Base-by-base conservation (phyloP, 129 eudicot genomes). In the Arctium lappa region DNA sequence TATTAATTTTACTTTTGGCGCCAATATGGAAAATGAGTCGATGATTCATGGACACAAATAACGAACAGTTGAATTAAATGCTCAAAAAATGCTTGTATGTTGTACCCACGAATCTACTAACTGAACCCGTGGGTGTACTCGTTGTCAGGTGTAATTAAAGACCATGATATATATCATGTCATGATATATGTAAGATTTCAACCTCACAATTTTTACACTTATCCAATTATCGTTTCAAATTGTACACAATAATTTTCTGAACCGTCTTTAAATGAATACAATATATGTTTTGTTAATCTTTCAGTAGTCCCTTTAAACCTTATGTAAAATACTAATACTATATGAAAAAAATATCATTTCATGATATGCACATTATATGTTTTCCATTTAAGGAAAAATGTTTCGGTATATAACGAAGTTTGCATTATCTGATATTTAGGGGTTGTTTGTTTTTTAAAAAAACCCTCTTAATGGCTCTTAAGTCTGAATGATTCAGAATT, bases 81-180 rank as follows among this genome's bases (percentile, higher is more conserved):
- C 6, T 22, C 1, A 53, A 53, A 15, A 50, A 53, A 15, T 13
- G 3, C 1, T 13, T 53, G 65, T 53, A 60, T 9, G 29, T 60
- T 56, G 66, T 56, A 56, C 66, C 27, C 68, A 16, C 29, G 13
- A 60, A n/a, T 60, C 68, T 16, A 16, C 68, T 60, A 60, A 60
- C 68, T 60, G 68, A 60, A 60, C 68, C 68, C 68, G 68, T 60
- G 68, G 68, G 29, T 60, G 68, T 60, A 60, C 68, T 60, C 71
- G 34, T 66, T 66, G 71, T 29, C 71, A 29, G 4, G 34, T 66
- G 34, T 66, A 27, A 29, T 60, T 60, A 60, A 60, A 27, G 32
- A 66, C 71, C 4, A 22, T 66, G 71, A 66, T 66, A 66, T 66
- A 66, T 66, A 66, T 66, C 71, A 66, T 66, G 71, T 66, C 71